These are phyloP conservation scores for Herpetomonas tarakana DNA, from an alignment of 208 protist genomes.

Conservation along the genomic window DNA sequence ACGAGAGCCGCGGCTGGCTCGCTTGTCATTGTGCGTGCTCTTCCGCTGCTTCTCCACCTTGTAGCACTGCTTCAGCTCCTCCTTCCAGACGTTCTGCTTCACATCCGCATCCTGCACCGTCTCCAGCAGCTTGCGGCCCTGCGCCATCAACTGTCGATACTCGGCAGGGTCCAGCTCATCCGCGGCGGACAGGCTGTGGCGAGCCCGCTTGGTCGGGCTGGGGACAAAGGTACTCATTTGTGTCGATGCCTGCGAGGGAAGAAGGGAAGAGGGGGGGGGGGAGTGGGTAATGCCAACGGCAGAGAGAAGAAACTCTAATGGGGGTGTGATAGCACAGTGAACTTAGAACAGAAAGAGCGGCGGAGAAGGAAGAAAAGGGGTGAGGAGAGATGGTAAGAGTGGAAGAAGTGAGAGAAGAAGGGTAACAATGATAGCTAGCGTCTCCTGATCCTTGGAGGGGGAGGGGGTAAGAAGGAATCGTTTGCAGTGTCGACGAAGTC, in stretches of 20 bases:
- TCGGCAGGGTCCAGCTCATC: background rate
- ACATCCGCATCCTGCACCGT: slow-evolving; percentile 3
- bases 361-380: no score
- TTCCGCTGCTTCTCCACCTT: slow-evolving; percentile 2
- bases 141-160: background rate
- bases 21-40: background rate
- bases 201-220: background rate
- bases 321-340: no score
- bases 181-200: background rate
- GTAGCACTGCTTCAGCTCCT: slow-evolving; percentile 10
- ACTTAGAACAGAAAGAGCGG: no score
- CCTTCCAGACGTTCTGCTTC: slow-evolving; percentile 7
- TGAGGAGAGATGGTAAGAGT: no score
- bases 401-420: no score
- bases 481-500: no score
- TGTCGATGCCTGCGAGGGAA: background rate
- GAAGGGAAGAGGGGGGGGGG: no score
- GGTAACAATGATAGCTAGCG: no score
- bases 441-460: no score
- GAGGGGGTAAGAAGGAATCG: no score
- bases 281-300: no score
- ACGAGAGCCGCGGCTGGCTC: background rate
- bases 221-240: slow-evolving; percentile 12
- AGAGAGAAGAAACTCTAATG: no score
- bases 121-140: background rate